Evolutionary conservation across 768 basidiomycete species (phyloP).

Genomic region (Rhizopogon sp.): DNA sequence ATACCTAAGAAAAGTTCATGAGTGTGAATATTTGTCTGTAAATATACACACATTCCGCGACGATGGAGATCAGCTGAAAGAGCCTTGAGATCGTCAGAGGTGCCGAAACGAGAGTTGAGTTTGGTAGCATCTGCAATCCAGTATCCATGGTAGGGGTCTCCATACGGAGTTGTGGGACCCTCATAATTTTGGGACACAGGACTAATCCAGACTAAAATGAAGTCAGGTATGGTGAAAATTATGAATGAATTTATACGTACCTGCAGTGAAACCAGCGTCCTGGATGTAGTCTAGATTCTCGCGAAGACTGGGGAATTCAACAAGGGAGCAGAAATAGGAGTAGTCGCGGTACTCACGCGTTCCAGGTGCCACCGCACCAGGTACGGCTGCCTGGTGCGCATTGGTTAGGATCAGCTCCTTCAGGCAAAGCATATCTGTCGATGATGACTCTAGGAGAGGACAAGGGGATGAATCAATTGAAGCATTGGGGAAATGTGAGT

Average conservation of each 20-base stretch:
- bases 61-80: constrained; percentile 63
- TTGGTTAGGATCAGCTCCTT: constrained; percentile 41
- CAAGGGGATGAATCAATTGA: background rate
- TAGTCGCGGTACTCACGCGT: constrained; percentile 32
- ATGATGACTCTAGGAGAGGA: constrained; percentile 48
- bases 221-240: background rate
- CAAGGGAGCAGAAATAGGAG: background rate
- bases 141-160: constrained; percentile 84
- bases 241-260: constrained; percentile 28
- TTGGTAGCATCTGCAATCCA: constrained; percentile 68
- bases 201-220: constrained; percentile 68
- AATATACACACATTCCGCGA: constrained; percentile 55
- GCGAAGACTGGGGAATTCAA: constrained; percentile 38
- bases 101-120: constrained; percentile 70
- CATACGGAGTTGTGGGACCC: constrained; percentile 65
- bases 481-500: background rate
- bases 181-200: constrained; percentile 77
- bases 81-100: constrained; percentile 63
- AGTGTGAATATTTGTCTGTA: constrained; percentile 14
- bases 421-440: constrained; percentile 71
- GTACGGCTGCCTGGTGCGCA: constrained; percentile 61
- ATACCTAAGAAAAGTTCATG: constrained; percentile 36
- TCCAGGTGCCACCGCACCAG: constrained; percentile 90
- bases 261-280: constrained; percentile 75
- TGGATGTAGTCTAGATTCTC: constrained; percentile 84